Conservation (phyloP, 2,329 filamentous ascomycete species). For the Aspergillus floridensis region DNA sequence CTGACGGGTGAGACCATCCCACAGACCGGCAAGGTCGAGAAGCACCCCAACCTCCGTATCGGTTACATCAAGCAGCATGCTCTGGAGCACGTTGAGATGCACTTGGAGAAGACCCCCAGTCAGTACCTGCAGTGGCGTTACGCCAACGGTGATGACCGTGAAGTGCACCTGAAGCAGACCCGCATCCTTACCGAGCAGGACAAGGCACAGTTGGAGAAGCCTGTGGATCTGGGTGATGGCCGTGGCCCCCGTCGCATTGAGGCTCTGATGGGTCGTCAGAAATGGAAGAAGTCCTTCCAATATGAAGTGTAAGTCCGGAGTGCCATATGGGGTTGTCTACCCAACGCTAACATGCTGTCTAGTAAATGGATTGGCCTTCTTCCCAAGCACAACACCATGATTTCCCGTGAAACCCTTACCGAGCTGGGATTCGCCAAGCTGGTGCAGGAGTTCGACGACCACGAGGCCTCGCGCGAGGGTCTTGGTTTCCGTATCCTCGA, state of each 20-base stretch:
- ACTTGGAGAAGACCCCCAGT: constrained; percentile 97
- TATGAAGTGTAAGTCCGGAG: constrained; percentile 73
- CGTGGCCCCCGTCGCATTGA: constrained; percentile 76
- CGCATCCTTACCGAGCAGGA: constrained; percentile 83
- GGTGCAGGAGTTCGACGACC: constrained; percentile 96
- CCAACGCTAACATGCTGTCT: constrained; percentile 7
- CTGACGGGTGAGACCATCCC: constrained; percentile 90
- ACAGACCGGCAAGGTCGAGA: constrained; percentile 82
- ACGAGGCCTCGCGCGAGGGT: constrained; percentile 97
- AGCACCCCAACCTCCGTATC: constrained; percentile 97
- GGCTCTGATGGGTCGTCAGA: constrained; percentile 89
- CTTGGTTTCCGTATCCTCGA: constrained; percentile 92
- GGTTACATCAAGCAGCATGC: constrained; percentile 99
- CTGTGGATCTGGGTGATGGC: constrained; percentile 80
- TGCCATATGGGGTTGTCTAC: neutral
- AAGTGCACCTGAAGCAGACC: constrained; percentile 97
- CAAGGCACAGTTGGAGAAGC: constrained; percentile 86
- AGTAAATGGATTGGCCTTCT: constrained; percentile 86
- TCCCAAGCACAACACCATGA: constrained; percentile 88
- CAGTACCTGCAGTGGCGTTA: constrained; percentile 99
- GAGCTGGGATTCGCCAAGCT: constrained; percentile 88
- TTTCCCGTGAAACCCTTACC: constrained; percentile 86
- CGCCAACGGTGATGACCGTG: constrained; percentile 91
- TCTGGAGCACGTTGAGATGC: constrained; percentile 98
- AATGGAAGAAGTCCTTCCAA: constrained; percentile 99